Evolutionary conservation across 2,329 filamentous ascomycete species (phyloP).

Genomic region (Triangularia setosa): DNA sequence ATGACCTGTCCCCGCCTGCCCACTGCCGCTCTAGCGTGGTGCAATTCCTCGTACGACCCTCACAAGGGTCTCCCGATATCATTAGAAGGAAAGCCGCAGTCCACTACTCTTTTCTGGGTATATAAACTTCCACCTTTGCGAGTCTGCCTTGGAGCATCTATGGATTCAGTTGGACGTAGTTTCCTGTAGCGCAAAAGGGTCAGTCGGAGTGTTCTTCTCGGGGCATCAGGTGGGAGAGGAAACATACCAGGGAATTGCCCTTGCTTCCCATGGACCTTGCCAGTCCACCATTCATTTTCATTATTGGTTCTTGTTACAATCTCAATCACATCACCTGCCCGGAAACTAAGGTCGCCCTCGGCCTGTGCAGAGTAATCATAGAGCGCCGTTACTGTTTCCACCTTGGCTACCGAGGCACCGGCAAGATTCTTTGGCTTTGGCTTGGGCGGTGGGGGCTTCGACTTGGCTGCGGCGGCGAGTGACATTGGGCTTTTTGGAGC

Average conservation of each 20-base stretch:
- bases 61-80: neutral
- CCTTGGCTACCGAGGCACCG: slow-evolving; percentile 50
- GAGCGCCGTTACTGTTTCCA: slow-evolving; percentile 79
- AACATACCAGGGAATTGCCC: slow-evolving; percentile 91
- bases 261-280: slow-evolving; percentile 70
- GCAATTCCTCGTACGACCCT: neutral
- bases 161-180: slow-evolving; percentile 44
- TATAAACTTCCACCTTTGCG: neutral
- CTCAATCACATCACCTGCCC: slow-evolving; percentile 83
- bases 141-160: slow-evolving; percentile 9
- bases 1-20: neutral
- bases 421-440: slow-evolving; percentile 57
- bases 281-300: slow-evolving; percentile 96
- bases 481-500: slow-evolving; percentile 22
- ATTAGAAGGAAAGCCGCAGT: neutral
- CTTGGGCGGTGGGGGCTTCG: slow-evolving; percentile 51
- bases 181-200: slow-evolving; percentile 30
- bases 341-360: slow-evolving; percentile 89
- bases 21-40: neutral
- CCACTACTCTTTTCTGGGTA: neutral
- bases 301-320: slow-evolving; percentile 80
- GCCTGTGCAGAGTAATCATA: slow-evolving; percentile 97
- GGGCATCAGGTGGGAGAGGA: neutral
- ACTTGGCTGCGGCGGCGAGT: slow-evolving; percentile 48
- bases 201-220: neutral